These are phyloP conservation scores for Zasmidium citrigriseum DNA, from an alignment of 2,329 filamentous ascomycete genomes.

Conservation along the genomic window DNA sequence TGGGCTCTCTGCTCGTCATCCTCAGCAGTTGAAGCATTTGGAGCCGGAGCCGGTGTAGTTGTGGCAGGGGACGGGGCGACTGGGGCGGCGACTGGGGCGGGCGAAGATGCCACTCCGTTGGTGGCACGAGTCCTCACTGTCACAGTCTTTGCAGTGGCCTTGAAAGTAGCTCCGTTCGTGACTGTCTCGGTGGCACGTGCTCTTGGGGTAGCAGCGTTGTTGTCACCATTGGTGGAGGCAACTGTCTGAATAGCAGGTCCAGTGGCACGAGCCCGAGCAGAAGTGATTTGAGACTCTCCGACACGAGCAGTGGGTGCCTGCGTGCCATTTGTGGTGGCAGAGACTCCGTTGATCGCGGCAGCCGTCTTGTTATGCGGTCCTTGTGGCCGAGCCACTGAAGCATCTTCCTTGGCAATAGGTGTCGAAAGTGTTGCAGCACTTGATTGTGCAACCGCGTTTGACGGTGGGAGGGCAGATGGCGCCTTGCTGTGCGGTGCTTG, in stretches of 20 bases:
- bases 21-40: not conserved
- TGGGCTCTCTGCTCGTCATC: not conserved
- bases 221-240: no score
- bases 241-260: no score
- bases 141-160: not conserved
- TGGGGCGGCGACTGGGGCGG: not conserved
- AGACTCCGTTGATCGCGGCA: not conserved
- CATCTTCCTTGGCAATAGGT: not conserved
- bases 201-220: not conserved
- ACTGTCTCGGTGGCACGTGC: not conserved
- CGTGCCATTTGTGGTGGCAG: not conserved
- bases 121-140: not conserved
- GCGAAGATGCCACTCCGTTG: not conserved
- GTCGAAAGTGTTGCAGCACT: no score
- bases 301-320: not conserved
- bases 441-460: no score
- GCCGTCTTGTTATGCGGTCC: no score
- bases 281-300: no score
- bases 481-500: no score
- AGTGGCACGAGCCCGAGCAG: no score
- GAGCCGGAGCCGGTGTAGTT: not conserved
- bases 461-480: no score
- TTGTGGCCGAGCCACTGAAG: not conserved
- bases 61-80: not conserved
- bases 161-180: not conserved